phyloP scores from a whole-genome alignment of 2,329 filamentous ascomycete genomes.

The Amylocarpus encephaloides region DNA sequence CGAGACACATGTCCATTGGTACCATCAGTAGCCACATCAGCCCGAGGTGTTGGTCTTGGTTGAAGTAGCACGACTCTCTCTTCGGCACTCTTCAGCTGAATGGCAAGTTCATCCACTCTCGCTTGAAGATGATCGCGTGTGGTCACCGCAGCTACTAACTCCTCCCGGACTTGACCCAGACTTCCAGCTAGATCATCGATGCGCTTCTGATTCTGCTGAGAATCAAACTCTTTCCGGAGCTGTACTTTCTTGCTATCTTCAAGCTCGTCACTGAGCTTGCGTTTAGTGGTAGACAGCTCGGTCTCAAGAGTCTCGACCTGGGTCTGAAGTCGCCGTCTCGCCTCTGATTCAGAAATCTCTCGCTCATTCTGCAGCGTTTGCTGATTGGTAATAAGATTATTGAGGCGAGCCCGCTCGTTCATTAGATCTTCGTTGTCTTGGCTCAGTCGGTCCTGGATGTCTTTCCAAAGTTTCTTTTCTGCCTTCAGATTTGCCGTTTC shows the following conservation, averaged over 20 bases:
- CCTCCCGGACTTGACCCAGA: constrained; percentile 75
- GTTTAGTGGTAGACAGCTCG: constrained; percentile 72
- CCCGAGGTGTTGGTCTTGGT: constrained; percentile 64
- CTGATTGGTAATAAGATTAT: constrained; percentile 73
- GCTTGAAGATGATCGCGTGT: constrained; percentile 83
- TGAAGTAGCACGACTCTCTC: constrained; percentile 79
- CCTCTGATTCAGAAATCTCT: constrained; percentile 76
- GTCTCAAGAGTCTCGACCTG: constrained; percentile 73
- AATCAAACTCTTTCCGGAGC: constrained; percentile 83
- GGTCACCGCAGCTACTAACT: constrained; percentile 79
- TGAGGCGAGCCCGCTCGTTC: constrained; percentile 79
- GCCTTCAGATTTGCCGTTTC: constrained; percentile 91
- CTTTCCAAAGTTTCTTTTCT: constrained; percentile 91
- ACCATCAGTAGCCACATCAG: constrained; percentile 39
- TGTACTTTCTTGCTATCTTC: constrained; percentile 80
- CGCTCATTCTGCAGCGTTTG: constrained; percentile 90
- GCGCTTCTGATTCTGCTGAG: constrained; percentile 79
- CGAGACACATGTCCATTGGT: constrained; percentile 42
- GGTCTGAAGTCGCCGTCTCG: constrained; percentile 68
- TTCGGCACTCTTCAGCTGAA: constrained; percentile 82
- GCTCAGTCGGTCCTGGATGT: constrained; percentile 79
- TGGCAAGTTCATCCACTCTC: constrained; percentile 79
- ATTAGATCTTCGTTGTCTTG: constrained; percentile 82
- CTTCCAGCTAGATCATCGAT: constrained; percentile 86
- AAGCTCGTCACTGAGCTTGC: constrained; percentile 73